phyloP scores from a whole-genome alignment of 2,329 filamentous ascomycete species.

The Fonsecaea pedrosoi region DNA sequence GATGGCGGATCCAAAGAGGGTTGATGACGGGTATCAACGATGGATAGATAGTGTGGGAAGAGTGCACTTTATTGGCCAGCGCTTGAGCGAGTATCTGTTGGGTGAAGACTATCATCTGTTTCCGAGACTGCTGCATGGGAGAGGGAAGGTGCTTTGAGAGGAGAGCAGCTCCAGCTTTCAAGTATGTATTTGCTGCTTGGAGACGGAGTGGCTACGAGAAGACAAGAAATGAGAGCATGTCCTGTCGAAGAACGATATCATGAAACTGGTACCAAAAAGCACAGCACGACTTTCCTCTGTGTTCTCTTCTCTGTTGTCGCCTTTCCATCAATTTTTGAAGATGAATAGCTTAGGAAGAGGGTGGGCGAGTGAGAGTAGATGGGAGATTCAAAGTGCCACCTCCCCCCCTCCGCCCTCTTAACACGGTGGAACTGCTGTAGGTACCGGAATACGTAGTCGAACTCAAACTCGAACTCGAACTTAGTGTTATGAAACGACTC shows the following conservation, averaged over 20 bases:
- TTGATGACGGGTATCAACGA: neutral
- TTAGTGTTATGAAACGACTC: too few species aligned
- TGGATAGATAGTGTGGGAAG: neutral
- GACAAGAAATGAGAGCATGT: neutral
- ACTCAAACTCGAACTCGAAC: too few species aligned
- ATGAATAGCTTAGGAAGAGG: too few species aligned
- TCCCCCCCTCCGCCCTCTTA: too few species aligned
- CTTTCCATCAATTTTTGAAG: too few species aligned
- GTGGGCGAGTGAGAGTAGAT: too few species aligned
- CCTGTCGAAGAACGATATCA: neutral
- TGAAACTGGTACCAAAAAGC: neutral
- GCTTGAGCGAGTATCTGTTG: slow-evolving; percentile 1
- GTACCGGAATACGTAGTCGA: too few species aligned
- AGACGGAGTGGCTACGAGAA: neutral
- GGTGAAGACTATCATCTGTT: neutral
- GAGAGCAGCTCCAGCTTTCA: neutral
- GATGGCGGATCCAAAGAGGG: neutral
- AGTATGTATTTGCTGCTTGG: neutral
- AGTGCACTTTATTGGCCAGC: neutral
- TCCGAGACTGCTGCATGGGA: neutral
- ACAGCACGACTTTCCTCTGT: neutral
- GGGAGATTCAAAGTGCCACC: too few species aligned
- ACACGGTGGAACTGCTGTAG: too few species aligned
- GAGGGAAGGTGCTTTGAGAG: neutral
- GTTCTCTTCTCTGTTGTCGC: too few species aligned